These are phyloP conservation scores for Gleditsia sinensis DNA, from an alignment of 306 rosid genomes.

Conservation along the genomic window DNA sequence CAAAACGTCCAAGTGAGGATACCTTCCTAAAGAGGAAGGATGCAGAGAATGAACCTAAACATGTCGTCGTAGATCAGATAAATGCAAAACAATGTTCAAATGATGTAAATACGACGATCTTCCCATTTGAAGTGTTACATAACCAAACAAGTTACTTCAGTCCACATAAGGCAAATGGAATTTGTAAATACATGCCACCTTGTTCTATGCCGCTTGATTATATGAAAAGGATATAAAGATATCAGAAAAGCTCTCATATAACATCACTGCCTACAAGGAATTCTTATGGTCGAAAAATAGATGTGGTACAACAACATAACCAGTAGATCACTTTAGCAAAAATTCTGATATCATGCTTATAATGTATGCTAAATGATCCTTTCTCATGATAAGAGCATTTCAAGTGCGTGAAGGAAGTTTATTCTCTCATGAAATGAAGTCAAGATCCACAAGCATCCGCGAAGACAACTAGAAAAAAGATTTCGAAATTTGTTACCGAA, in stretches of 20 bases:
- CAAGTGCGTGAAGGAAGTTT: background rate
- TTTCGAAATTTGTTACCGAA: background rate
- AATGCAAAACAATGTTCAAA: background rate
- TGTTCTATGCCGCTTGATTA: background rate
- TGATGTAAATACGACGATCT: background rate
- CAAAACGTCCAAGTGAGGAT: background rate
- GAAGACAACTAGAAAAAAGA: background rate
- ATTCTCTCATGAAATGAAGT: background rate
- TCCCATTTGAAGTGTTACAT: background rate
- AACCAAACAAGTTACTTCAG: background rate
- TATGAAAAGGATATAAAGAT: background rate
- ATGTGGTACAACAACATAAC: background rate
- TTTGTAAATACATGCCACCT: background rate
- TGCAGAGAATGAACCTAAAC: background rate
- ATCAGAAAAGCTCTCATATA: background rate
- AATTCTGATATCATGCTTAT: background rate
- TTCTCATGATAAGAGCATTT: background rate
- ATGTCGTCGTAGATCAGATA: background rate
- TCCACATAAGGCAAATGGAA: constrained; percentile 1
- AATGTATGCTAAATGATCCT: background rate
- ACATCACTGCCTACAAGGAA: background rate
- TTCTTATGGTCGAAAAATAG: background rate
- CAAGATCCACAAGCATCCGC: background rate
- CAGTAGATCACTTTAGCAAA: constrained; percentile 21
- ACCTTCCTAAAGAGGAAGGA: background rate